A percentile compares a stretch with the other conserved stretches of the same genome.
Conservation (phyloP, 306 rosid genomes). For the Purshia tridentata region DNA sequence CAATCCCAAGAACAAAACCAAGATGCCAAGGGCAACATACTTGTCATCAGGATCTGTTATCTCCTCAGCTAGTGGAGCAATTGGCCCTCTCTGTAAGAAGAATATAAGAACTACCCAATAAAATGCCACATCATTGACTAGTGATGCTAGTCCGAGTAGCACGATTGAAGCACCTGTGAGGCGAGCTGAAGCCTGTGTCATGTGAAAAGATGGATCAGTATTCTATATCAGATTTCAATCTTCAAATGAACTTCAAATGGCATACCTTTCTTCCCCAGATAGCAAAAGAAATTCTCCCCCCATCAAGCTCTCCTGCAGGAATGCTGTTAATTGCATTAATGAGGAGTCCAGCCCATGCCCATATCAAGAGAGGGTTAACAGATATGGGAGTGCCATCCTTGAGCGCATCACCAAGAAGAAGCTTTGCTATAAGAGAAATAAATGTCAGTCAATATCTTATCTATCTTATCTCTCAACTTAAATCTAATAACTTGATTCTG, state of each 20-base stretch:
- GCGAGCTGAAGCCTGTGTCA: slow-evolving; percentile 84
- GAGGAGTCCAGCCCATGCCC: slow-evolving; percentile 99
- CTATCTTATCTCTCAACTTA: not conserved
- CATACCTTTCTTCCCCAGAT: slow-evolving; percentile 98
- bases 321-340: slow-evolving; percentile 97
- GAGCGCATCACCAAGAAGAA: slow-evolving; percentile 75
- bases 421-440: slow-evolving; percentile 61
- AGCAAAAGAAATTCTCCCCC: slow-evolving; percentile 87
- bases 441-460: slow-evolving; percentile 11
- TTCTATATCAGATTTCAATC: not conserved
- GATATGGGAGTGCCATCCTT: slow-evolving; percentile 91
- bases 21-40: slow-evolving; percentile 72
- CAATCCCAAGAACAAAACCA: slow-evolving; percentile 84
- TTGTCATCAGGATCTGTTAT: slow-evolving; percentile 75
- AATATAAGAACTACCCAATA: slow-evolving; percentile 92
- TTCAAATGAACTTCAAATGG: slow-evolving; percentile 14
- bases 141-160: slow-evolving; percentile 74
- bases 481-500: not conserved
- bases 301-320: slow-evolving; percentile 98
- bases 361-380: slow-evolving; percentile 84
- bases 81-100: slow-evolving; percentile 94
- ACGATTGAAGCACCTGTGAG: slow-evolving; percentile 68
- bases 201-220: slow-evolving; percentile 6
- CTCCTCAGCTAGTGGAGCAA: slow-evolving; percentile 93
- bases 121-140: slow-evolving; percentile 87